Percentiles rank a stretch among this genome's conserved stretches.
Conservation (phyloP, 345 rosid genomes). For the Draba incana region DNA sequence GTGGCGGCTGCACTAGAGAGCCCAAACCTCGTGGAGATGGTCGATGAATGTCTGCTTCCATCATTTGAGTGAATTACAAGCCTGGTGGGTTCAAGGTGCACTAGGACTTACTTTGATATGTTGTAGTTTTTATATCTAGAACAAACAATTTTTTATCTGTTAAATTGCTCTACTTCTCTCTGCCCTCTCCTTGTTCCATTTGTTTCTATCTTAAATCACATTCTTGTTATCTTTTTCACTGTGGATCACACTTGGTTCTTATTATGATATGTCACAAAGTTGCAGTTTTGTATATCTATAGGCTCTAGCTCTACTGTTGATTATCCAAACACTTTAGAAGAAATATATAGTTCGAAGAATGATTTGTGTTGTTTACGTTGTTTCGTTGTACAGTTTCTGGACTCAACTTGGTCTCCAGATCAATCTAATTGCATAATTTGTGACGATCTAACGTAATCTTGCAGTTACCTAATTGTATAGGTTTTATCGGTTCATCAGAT, state of each 20-base stretch:
- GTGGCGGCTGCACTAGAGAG: slow-evolving; percentile 95
- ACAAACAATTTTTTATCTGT: too few relatives aligned
- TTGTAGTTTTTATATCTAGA: too few relatives aligned
- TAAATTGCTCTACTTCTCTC: background rate
- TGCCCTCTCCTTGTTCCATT: slow-evolving; percentile 7
- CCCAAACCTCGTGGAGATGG: slow-evolving; percentile 88
- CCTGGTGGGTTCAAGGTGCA: slow-evolving; percentile 5
- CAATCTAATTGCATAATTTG: slow-evolving; percentile 7
- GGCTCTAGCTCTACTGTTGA: too few relatives aligned
- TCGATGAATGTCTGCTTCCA: slow-evolving; percentile 82
- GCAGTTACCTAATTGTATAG: background rate
- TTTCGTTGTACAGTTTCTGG: background rate
- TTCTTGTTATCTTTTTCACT: too few relatives aligned
- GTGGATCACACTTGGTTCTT: too few relatives aligned
- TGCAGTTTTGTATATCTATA: too few relatives aligned
- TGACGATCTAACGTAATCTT: background rate
- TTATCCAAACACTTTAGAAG: too few relatives aligned
- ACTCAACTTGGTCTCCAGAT: slow-evolving; percentile 10
- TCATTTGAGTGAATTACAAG: slow-evolving; percentile 51
- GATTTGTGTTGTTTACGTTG: too few relatives aligned
- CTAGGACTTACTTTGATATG: slow-evolving; percentile 10
- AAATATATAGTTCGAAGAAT: too few relatives aligned
- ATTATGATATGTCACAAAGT: too few relatives aligned
- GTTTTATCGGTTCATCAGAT: background rate
- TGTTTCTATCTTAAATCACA: background rate